Base-by-base conservation (phyloP, 2,329 filamentous ascomycete genomes). In the Aaosphaeria pasadenensis region DNA sequence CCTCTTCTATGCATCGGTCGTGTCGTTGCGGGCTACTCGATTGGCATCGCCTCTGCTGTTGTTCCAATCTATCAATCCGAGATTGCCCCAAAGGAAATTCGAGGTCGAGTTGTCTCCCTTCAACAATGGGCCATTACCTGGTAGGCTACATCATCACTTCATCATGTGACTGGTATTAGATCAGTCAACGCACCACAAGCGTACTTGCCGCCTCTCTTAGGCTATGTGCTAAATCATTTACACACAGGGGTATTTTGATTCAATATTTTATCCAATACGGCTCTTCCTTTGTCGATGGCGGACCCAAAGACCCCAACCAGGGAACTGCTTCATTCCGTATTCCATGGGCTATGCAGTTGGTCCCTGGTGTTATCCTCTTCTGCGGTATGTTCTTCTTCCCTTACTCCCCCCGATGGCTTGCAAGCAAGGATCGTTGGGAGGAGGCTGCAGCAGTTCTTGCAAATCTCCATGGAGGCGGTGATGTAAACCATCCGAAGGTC, bases 41-140 rank as follows among this genome's bases (percentile, higher is more conserved):
- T 96, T 50, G 91, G 91, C 69, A 88, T 91, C 65, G 78, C 95
- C 42, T 95, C 91, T 0, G 92, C 91, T 42, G 95, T 96, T 57
- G 90, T 96, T 1, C 91, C 91, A 0, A 88, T 96, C 41, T 96
- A 95, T 67, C 91, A 96, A 67, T 92, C 91, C 40, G 91, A 96
- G 68, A 95, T 96, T 13, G 70, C 71, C 2, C 69, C 70, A 11
- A 71, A 71, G 49, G 61, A 70, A 11, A 74, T 73, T 31, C 66
- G 71, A 45, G 84, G 84, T 6, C 76, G 82, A 7, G 77, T 86
- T 3, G 81, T 88, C 11, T 80, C 79, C 2, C 70, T 86, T 3
- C 84, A 88, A 58, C 85, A 88, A 63, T 86, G 83, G 81, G 84
- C 83, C 30, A 87, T 88, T 39, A 87, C 84, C 1, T 86, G 83